Percentiles rank a stretch among this genome's conserved stretches.
These are phyloP conservation scores for Magnaporthiopsis incrustans DNA, from an alignment of 2,329 filamentous ascomycete genomes.

Conservation along the genomic window DNA sequence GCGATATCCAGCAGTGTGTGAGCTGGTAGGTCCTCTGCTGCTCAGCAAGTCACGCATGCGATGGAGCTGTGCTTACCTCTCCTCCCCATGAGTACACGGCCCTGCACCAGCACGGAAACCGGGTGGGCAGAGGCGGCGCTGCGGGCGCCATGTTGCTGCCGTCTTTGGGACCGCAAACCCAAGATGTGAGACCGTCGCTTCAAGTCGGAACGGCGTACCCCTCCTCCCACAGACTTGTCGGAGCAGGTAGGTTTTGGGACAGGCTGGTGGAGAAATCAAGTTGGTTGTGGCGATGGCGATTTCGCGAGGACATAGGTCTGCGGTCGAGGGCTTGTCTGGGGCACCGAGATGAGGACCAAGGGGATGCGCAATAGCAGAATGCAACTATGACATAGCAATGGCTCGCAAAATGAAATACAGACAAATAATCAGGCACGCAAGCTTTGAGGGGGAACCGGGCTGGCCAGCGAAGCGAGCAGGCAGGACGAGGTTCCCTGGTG, in stretches of 20 bases:
- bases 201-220: background rate
- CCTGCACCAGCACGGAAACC: constrained; percentile 86
- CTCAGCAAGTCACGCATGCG: background rate
- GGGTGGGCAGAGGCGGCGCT: constrained; percentile 58
- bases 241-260: background rate
- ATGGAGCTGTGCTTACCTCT: constrained; percentile 45
- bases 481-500: background rate
- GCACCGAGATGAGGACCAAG: background rate
- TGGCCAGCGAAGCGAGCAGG: background rate
- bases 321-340: background rate
- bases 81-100: constrained; percentile 91
- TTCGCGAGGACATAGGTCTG: background rate
- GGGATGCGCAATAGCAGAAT: background rate
- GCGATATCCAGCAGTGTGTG: background rate
- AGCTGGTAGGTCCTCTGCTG: background rate
- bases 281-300: background rate
- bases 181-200: background rate
- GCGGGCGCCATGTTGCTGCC: constrained; percentile 40
- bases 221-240: background rate
- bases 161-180: background rate
- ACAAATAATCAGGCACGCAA: background rate
- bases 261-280: background rate
- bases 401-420: background rate
- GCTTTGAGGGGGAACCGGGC: background rate
- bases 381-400: background rate